Conservation (phyloP, 23 red algal species). For the Pyropia yezoensis region DNA sequence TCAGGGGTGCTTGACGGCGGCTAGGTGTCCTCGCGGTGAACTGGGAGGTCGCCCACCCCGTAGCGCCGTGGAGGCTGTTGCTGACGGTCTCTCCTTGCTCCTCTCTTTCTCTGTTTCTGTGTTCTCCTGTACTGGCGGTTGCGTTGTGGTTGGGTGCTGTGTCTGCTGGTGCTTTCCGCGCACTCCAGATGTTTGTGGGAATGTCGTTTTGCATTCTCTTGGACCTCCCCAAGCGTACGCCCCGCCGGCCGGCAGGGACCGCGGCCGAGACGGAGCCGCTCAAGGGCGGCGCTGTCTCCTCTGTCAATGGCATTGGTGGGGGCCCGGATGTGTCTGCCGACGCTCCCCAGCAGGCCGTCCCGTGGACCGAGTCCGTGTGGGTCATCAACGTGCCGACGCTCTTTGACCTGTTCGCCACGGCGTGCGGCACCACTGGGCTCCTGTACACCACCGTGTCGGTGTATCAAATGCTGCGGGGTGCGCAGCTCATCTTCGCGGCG, state of each 20-base stretch:
- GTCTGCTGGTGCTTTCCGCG: neutral
- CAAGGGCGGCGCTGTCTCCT: neutral
- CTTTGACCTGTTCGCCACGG: slow-evolving; percentile 81
- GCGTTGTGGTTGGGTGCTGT: neutral
- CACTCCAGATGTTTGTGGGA: slow-evolving; percentile 50
- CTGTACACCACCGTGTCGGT: slow-evolving; percentile 86
- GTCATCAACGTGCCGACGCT: slow-evolving; percentile 64
- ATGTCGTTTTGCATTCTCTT: slow-evolving; percentile 85
- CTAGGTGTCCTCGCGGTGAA: too few relatives aligned
- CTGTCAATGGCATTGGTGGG: neutral
- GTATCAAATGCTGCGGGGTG: slow-evolving; percentile 87
- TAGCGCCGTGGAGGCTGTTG: too few relatives aligned
- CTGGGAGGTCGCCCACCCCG: too few relatives aligned
- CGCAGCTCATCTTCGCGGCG: slow-evolving; percentile 65
- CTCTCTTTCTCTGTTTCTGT: too few relatives aligned
- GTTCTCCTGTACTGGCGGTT: too few relatives aligned
- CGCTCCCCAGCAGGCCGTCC: neutral
- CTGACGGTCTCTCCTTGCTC: too few relatives aligned
- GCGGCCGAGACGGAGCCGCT: neutral
- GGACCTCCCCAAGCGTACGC: slow-evolving; percentile 20
- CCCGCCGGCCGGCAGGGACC: neutral
- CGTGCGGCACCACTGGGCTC: slow-evolving; percentile 69
- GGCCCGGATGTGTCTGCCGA: neutral
- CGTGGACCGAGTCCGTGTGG: slow-evolving; percentile 22
- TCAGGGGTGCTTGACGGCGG: too few relatives aligned